These are phyloP conservation scores for Coemansia umbellata DNA, from an alignment of 192 early-diverging fungal genomes.

Conservation along the genomic window DNA sequence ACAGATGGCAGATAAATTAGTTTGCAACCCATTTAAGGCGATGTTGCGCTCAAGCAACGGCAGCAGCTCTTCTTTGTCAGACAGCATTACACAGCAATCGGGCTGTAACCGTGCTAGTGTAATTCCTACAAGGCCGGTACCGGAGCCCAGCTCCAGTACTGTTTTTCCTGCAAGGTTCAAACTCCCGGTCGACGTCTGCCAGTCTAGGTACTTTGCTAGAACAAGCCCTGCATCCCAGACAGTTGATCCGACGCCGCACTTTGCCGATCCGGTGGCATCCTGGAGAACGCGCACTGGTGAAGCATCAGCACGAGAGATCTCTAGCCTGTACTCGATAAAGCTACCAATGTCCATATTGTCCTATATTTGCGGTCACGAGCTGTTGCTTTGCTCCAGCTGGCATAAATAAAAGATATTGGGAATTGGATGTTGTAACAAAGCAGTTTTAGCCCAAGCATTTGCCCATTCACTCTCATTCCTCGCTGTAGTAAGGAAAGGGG, in stretches of 20 bases:
- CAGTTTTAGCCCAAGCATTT: no score
- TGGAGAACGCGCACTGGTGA: slow-evolving; percentile 25
- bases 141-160: slow-evolving; percentile 32
- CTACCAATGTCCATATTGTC: slow-evolving; percentile 11
- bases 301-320: slow-evolving; percentile 5
- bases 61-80: slow-evolving; percentile 31
- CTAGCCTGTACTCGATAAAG: slow-evolving; percentile 25
- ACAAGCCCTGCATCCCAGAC: slow-evolving; percentile 40
- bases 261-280: slow-evolving; percentile 15
- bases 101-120: slow-evolving; percentile 25
- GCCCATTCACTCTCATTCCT: no score
- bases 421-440: no score
- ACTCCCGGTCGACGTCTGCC: slow-evolving; percentile 4
- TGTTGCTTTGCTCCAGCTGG: not conserved
- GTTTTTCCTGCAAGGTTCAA: slow-evolving; percentile 26
- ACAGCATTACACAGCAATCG: slow-evolving; percentile 10
- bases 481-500: no score
- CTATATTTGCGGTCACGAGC: not conserved
- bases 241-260: slow-evolving; percentile 29
- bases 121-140: slow-evolving; percentile 37
- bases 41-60: slow-evolving; percentile 31
- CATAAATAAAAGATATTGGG: not conserved
- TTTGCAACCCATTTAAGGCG: slow-evolving; percentile 4
- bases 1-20: slow-evolving; percentile 5
- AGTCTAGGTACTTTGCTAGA: slow-evolving; percentile 34